phyloP scores from a whole-genome alignment of 768 basidiomycete genomes.

The Rhizopogon vinicolor region DNA sequence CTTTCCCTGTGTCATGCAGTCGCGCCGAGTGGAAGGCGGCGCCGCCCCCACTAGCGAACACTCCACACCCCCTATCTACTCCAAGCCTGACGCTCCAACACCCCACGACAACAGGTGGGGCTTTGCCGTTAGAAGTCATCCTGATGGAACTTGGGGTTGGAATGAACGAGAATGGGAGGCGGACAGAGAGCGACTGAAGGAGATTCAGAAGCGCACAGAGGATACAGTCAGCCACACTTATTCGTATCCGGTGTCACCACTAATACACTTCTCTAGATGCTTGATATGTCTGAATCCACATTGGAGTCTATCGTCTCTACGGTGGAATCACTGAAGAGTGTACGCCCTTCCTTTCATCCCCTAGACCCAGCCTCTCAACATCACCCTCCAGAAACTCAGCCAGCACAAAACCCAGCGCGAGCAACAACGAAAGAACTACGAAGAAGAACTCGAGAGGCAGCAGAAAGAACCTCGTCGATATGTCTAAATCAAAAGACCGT shows the following conservation, averaged over 20 bases:
- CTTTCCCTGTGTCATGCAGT: conserved; percentile 24
- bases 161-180: conserved; percentile 37
- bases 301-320: conserved; percentile 56
- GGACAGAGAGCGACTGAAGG: conserved; percentile 42
- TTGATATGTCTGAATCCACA: conserved; percentile 62
- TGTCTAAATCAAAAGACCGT: conserved; percentile 20
- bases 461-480: conserved; percentile 23
- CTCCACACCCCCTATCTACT: conserved; percentile 9
- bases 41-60: conserved; percentile 8
- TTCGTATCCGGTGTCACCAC: background rate
- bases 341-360: conserved; percentile 28
- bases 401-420: conserved; percentile 24
- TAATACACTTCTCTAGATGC: conserved; percentile 31
- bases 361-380: background rate
- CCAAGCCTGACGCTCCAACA: conserved; percentile 5
- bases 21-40: conserved; percentile 12
- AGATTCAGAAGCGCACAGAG: conserved; percentile 43
- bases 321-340: conserved; percentile 56
- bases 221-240: conserved; percentile 37
- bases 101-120: conserved; percentile 8
- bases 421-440: conserved; percentile 38
- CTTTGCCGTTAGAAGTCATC: conserved; percentile 2
- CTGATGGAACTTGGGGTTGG: conserved; percentile 16
- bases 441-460: conserved; percentile 48
- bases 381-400: conserved; percentile 25